Base-by-base conservation (phyloP, 1,284 basidiomycete species). In the Leccinum solheimii region DNA sequence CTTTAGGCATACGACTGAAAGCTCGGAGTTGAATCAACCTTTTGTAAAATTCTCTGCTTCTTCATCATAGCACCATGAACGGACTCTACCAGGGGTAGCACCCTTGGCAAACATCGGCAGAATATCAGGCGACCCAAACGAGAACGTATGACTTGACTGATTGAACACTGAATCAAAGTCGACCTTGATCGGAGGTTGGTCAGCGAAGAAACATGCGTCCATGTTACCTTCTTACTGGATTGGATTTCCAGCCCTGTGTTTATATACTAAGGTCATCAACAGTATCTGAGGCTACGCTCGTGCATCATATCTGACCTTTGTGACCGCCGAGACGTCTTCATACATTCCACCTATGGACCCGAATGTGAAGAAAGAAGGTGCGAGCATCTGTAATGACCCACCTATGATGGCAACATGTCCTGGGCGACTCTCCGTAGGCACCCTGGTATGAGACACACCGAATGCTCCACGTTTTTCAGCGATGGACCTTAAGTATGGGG, bases 141-240 rank as follows among this genome's bases (percentile, higher is more conserved):
- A 88, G 69, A 86, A 96, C 0, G 92, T 91, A 48, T 85, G 80
- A 48, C 81, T 83, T 1, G 92, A 94, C 71, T 88, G 90, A 68
- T 96, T 96, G 73, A 96, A 90, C 3, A 95, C 86, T 1, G 93
- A 95, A 74, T 96, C 94, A 71, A 96, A 96, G 63, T 92, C 85
- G 36, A 91, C 87, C 89, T 90, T 61, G 10, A 40, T 38, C 2
- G 11, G 23, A 21, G 9, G 60, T 49, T 53, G 34, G 64, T 67
- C 21, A 72, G 43, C 7, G 34, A 23, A 32, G 49, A 54, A 38
- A 45, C 23, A n/a, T 11, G 9, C 11, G 8, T 51, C 34, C 1
- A 32, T 45, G 6, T 32, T 11, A 40, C 21, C 13, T 30, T 63
- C 80, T 69, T 74, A 94, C 90, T 30, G 94, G 94, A 76, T 96